Conservation (phyloP, 371 early-diverging fungal species). For the Apophysomyces ossiformis region DNA sequence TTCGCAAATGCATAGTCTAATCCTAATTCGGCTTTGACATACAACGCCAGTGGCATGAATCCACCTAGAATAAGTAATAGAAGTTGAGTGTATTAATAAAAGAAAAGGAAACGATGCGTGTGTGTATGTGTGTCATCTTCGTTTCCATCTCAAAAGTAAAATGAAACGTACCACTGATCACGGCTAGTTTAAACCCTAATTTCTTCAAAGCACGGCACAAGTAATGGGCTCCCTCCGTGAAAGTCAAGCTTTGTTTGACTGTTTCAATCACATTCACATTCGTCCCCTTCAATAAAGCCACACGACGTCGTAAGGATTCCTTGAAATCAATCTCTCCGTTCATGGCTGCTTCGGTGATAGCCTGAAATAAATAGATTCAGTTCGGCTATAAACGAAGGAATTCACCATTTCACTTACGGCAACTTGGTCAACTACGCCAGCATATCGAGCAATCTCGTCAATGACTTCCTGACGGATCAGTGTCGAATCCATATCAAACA, state of each 20-base stretch:
- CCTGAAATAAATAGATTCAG: conserved; percentile 40
- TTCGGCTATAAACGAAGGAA: conserved; percentile 11
- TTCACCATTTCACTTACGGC: conserved; percentile 62
- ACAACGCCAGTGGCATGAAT: conserved; percentile 89
- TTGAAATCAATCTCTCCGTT: conserved; percentile 96
- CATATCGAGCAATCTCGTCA: conserved; percentile 94
- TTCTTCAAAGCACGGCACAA: conserved; percentile 88
- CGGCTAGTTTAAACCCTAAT: conserved; percentile 93
- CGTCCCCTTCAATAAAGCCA: conserved; percentile 86
- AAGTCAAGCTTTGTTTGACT: conserved; percentile 76
- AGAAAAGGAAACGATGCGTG: background rate
- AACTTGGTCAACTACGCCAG: conserved; percentile 91
- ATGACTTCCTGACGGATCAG: conserved; percentile 98
- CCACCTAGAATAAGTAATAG: conserved; percentile 64
- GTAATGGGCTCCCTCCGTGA: conserved; percentile 91
- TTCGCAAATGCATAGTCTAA: conserved; percentile 98
- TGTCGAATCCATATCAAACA: conserved; percentile 99
- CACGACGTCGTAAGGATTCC: conserved; percentile 88
- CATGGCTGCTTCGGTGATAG: conserved; percentile 96
- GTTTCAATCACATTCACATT: conserved; percentile 80
- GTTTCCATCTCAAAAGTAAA: background rate
- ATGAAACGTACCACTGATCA: conserved; percentile 76
- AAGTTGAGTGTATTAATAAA: background rate
- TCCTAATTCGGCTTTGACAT: conserved; percentile 88
- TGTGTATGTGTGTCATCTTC: no score